Conservation (phyloP, 2,329 filamentous ascomycete species). For the Alternaria tenuissima region DNA sequence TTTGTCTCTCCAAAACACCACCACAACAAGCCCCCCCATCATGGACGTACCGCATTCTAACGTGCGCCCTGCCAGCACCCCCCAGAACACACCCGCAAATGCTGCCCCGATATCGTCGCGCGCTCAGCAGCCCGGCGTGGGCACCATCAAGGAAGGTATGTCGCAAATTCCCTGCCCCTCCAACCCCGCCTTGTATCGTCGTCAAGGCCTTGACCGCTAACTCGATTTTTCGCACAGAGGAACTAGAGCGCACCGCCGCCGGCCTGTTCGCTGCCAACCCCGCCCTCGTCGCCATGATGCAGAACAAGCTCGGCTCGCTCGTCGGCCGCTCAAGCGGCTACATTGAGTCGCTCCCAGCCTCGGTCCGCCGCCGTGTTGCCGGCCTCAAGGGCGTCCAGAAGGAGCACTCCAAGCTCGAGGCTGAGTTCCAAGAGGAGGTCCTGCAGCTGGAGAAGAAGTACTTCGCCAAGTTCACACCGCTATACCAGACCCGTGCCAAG, state of each 20-base stretch:
- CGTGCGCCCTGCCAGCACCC: conserved; percentile 71
- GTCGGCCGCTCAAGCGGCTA: conserved; percentile 97
- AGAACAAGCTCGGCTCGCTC: conserved; percentile 91
- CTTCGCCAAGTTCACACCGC: conserved; percentile 96
- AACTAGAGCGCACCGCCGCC: conserved; percentile 86
- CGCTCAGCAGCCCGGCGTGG: conserved; percentile 91
- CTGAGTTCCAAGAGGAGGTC: conserved; percentile 98
- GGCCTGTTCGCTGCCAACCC: conserved; percentile 97
- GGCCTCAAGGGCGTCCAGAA: conserved; percentile 98
- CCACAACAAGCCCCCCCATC: conserved; percentile 24
- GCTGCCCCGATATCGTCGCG: conserved; percentile 97
- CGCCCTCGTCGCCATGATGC: conserved; percentile 94
- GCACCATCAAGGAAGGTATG: conserved; percentile 96
- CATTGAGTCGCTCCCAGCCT: conserved; percentile 90
- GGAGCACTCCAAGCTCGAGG: conserved; percentile 97
- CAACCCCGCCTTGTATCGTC: conserved; percentile 36
- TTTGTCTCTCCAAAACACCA: conserved; percentile 27
- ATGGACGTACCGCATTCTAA: conserved; percentile 48
- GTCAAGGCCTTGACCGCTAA: conserved; percentile 48
- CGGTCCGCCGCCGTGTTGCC: conserved; percentile 90
- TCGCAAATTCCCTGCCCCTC: conserved; percentile 38
- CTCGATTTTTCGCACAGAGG: conserved; percentile 68
- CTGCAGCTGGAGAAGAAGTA: conserved; percentile 99
- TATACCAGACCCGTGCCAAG: conserved; percentile 92
- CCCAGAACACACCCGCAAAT: conserved; percentile 95